Percentiles rank a stretch among this genome's conserved stretches.
Conservation (phyloP, 2,329 filamentous ascomycete genomes). For the Sclerotinia minor region DNA sequence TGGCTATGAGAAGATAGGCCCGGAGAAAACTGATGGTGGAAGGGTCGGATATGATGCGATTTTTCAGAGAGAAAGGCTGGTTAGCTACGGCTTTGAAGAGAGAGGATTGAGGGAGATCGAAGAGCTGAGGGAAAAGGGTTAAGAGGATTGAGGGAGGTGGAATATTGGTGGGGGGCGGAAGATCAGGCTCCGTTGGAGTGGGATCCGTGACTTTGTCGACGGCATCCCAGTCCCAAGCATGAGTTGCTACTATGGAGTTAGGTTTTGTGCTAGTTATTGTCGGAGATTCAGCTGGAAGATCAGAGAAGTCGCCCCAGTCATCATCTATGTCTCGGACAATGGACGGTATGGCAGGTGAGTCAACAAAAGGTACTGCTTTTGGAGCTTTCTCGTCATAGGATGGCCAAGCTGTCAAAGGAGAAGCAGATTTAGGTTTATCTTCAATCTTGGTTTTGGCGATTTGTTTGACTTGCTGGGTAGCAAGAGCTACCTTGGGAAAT, state of each 20-base stretch:
- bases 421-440: conserved; percentile 40
- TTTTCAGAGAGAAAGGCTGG: conserved; percentile 58
- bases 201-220: conserved; percentile 33
- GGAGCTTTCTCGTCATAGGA: conserved; percentile 31
- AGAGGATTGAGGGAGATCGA: conserved; percentile 62
- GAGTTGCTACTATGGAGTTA: conserved; percentile 25
- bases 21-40: conserved; percentile 63
- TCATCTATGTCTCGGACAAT: conserved; percentile 46
- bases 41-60: conserved; percentile 63
- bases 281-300: conserved; percentile 41
- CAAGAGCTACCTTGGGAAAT: conserved; percentile 51
- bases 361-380: conserved; percentile 34
- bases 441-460: conserved; percentile 39
- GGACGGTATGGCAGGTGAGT: conserved; percentile 34
- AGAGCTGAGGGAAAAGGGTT: conserved; percentile 70
- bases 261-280: conserved; percentile 26
- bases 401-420: conserved; percentile 41
- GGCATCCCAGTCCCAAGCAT: conserved; percentile 42
- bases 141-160: conserved; percentile 85
- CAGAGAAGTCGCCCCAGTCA: conserved; percentile 56
- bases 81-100: conserved; percentile 66
- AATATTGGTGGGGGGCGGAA: conserved; percentile 62
- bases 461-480: conserved; percentile 44
- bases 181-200: conserved; percentile 11
- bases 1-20: conserved; percentile 62